Evolutionary conservation across 148 eudicot species (phyloP).

Genomic region (Limonium bicolor): DNA sequence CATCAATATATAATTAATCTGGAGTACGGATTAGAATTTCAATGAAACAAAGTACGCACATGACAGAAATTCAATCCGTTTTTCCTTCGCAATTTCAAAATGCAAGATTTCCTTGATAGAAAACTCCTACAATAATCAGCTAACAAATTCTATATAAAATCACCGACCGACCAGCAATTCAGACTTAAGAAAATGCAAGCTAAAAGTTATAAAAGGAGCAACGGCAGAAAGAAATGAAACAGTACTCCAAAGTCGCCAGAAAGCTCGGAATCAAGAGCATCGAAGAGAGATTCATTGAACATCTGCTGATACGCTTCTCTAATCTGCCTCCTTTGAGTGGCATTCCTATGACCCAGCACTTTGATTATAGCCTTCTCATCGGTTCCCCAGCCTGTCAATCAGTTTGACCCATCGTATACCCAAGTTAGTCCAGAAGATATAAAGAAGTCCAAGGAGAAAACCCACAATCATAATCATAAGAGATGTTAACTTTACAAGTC

Average conservation of each 20-base stretch:
- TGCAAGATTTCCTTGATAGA: not conserved
- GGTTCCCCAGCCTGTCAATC: constrained; percentile 53
- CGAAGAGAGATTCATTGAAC: constrained; percentile 38
- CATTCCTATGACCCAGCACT: constrained; percentile 59
- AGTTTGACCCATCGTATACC: not conserved
- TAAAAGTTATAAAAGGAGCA: not conserved
- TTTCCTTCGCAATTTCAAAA: not conserved
- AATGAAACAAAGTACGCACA: too few species aligned
- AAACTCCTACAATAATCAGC: not conserved
- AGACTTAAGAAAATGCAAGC: not conserved
- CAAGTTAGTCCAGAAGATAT: constrained; percentile 1
- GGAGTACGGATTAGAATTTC: too few species aligned
- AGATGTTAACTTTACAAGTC: too few species aligned
- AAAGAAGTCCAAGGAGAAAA: not conserved
- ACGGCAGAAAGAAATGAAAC: not conserved
- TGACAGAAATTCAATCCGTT: not conserved
- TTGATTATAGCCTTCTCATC: constrained; percentile 42
- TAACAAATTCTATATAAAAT: not conserved
- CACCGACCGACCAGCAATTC: not conserved
- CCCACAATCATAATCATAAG: not conserved
- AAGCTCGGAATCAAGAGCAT: constrained; percentile 39
- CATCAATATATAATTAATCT: too few species aligned
- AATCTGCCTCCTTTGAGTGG: constrained; percentile 45
- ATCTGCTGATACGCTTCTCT: constrained; percentile 46
- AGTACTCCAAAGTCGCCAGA: constrained; percentile 61